A percentile compares a stretch with the other conserved stretches of the same genome.
These are phyloP conservation scores for Piromyces finnis DNA, from an alignment of 192 early-diverging fungal genomes.

Conservation along the genomic window DNA sequence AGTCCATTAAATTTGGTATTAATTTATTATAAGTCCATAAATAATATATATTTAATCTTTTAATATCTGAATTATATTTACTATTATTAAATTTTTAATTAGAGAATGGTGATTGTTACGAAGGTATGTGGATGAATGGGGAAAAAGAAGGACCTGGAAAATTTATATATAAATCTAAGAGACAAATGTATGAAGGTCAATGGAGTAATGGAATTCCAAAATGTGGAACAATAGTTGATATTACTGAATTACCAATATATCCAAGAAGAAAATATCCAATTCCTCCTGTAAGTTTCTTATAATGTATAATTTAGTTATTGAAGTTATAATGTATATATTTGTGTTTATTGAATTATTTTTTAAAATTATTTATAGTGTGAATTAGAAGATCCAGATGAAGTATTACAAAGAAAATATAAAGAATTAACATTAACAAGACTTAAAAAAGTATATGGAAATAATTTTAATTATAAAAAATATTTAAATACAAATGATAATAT, in stretches of 20 bases:
- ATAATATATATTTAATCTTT: too few relatives aligned
- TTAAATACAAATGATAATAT: background rate
- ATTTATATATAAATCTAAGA: slow-evolving; percentile 28
- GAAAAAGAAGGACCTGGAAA: slow-evolving; percentile 39
- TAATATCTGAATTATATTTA: too few relatives aligned
- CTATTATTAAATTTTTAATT: too few relatives aligned
- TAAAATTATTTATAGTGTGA: background rate
- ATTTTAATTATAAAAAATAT: background rate
- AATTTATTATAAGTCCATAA: too few relatives aligned
- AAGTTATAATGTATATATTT: too few relatives aligned
- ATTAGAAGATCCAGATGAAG: background rate
- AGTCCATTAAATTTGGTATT: too few relatives aligned
- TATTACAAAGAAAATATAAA: background rate
- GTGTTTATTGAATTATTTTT: too few relatives aligned
- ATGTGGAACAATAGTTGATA: slow-evolving; percentile 29
- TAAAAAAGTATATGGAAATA: background rate
- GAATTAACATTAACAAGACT: background rate
- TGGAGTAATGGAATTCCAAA: slow-evolving; percentile 31
- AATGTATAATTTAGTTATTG: too few relatives aligned
- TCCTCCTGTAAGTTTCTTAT: background rate
- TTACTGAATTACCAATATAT: slow-evolving; percentile 1
- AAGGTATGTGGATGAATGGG: slow-evolving; percentile 40
- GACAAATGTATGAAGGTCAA: slow-evolving; percentile 37
- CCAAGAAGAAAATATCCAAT: background rate
- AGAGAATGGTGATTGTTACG: slow-evolving; percentile 37